Evolutionary conservation across 495 filamentous ascomycete genomes (phyloP), one percentile per base, ranked within the genome.

Genomic region (Hypoxylon trugodes): DNA sequence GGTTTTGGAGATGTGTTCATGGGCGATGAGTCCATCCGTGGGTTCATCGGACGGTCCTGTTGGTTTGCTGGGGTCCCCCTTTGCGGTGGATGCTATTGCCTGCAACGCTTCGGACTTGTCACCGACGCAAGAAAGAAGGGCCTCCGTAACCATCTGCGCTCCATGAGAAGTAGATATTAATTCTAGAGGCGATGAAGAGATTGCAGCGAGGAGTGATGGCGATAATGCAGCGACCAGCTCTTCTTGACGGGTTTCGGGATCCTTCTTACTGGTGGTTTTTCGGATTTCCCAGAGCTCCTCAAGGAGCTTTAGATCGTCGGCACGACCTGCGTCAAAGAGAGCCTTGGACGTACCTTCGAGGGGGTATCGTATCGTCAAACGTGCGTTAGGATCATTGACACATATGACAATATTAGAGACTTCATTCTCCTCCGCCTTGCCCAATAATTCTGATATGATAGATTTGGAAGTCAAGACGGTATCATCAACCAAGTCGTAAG

Each of bases 401-500:
- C 88, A 75, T 53, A 77, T 78, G 21, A 87, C 62, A 38, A 93
- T 80, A 65, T 89, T 89, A 52, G 87, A 83, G 4, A 80, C 72
- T 65, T 87, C 82, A 54, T 79, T 84, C 30, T 81, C 73, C 9
- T 85, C 73, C 60, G 84, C 79, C 69, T 89, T 88, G 63, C 86
- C 88, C 13, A 96, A 71, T 4, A 98, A 80, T 74, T 97, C 93
- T 0, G 89, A 76, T 64, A 97, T 88, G 57, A 98, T 87, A 18
- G 88, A 81, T 74, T 96, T 97, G 13, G 89, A 81, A n/a, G 86
- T 88, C 54, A 96, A 78, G 49, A 92, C 90, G 1, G 93, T 97
- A 71, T 99, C 96, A 65, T 99, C 96, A 49, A 96, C 87, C 21
- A 96, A 86, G 68, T 97, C 94, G 72, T 90, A 93, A 3, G 90